Evolutionary conservation across 768 basidiomycete genomes (phyloP).

Genomic region (Tulasnella calospora): DNA sequence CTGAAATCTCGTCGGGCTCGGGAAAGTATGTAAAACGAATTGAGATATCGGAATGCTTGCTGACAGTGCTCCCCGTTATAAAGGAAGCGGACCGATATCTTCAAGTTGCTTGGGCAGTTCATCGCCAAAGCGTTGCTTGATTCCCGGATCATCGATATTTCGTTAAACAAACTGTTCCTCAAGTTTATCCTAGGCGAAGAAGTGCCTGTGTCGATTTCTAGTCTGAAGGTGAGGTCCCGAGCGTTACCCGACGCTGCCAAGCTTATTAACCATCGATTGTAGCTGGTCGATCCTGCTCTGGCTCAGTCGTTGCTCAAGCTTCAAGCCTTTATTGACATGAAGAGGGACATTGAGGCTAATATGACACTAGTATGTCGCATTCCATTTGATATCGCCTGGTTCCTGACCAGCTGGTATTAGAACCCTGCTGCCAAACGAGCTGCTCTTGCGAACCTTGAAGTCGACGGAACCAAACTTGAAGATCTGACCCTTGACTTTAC

Average conservation of each 20-base stretch:
- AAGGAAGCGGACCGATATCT: conserved; percentile 79
- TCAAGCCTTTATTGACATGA: conserved; percentile 44
- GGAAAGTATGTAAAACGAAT: conserved; percentile 30
- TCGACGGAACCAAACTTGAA: conserved; percentile 63
- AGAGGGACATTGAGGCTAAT: conserved; percentile 47
- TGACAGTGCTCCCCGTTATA: conserved; percentile 12
- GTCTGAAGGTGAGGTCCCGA: conserved; percentile 58
- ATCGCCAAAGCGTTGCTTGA: conserved; percentile 96
- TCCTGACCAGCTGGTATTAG: conserved; percentile 28
- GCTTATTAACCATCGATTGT: conserved; percentile 6
- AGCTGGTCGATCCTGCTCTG: conserved; percentile 81
- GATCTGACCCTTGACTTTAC: conserved; percentile 96
- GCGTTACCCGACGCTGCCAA: conserved; percentile 20
- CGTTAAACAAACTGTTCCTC: conserved; percentile 92
- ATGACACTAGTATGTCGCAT: conserved; percentile 33
- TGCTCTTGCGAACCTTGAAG: conserved; percentile 45
- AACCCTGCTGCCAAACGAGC: conserved; percentile 30
- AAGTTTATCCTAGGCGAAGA: conserved; percentile 84
- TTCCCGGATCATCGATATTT: conserved; percentile 93
- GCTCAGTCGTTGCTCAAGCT: conserved; percentile 82
- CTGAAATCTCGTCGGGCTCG: conserved; percentile 17
- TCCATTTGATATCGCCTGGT: not conserved
- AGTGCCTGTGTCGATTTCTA: conserved; percentile 75
- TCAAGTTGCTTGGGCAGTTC: conserved; percentile 90
- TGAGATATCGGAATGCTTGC: not conserved